Conservation (phyloP, 148 eudicot species). For the Fagopyrum tataricum region DNA sequence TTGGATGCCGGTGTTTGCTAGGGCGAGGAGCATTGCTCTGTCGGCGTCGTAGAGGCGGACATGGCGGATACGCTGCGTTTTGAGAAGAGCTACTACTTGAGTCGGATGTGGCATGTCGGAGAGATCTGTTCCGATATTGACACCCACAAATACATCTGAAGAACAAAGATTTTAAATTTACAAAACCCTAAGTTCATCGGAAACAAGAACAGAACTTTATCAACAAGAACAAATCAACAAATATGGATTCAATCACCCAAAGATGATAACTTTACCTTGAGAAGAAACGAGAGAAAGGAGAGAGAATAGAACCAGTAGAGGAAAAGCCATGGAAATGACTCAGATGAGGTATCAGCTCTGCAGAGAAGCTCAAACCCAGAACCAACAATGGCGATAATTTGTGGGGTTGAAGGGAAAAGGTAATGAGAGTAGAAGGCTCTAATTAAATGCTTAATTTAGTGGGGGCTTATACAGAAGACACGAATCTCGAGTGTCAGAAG, state of each 20-base stretch:
- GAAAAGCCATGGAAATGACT: background rate
- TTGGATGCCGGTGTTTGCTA: constrained; percentile 63
- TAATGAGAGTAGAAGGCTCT: background rate
- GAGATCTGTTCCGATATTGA: constrained; percentile 68
- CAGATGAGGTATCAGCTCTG: background rate
- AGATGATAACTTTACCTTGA: background rate
- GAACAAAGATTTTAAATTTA: background rate
- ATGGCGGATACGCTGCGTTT: constrained; percentile 67
- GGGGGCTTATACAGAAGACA: background rate
- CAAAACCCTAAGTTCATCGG: background rate
- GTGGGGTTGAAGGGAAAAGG: background rate
- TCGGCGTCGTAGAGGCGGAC: constrained; percentile 75
- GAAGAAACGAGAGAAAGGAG: background rate
- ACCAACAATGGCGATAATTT: background rate
- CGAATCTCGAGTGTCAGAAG: constrained; percentile 8
- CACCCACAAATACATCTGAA: constrained; percentile 74
- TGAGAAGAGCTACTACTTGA: constrained; percentile 75
- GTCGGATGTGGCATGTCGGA: constrained; percentile 79
- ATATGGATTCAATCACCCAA: background rate
- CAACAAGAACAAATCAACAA: background rate
- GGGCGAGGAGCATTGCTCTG: constrained; percentile 70
- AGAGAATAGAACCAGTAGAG: background rate
- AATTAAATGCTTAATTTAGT: background rate
- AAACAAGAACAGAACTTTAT: background rate
- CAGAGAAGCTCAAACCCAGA: background rate